phyloP scores from a whole-genome alignment of 495 filamentous ascomycete species.

The Astrocystis sublimbata region DNA sequence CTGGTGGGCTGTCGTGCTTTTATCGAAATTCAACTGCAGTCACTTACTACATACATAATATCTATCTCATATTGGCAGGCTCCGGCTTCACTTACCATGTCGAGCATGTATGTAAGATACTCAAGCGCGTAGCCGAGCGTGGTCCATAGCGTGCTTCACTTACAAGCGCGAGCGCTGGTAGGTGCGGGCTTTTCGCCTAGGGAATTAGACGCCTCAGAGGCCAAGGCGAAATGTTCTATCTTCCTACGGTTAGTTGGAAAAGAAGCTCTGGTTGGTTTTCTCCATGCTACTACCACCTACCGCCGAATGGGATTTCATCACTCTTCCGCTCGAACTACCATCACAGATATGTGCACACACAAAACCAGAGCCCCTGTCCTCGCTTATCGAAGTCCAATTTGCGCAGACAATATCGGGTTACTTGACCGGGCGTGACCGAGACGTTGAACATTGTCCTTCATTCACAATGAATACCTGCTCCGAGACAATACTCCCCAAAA shows the following conservation, averaged over 20 bases:
- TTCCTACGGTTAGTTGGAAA: no score
- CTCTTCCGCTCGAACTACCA: background rate
- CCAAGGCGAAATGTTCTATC: no score
- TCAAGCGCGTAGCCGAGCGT: constrained; percentile 2
- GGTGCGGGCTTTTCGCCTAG: constrained; percentile 18
- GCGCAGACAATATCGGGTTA: constrained; percentile 3
- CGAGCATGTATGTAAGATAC: no score
- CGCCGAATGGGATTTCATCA: constrained; percentile 4
- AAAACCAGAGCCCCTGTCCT: constrained; percentile 6
- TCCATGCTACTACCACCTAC: background rate
- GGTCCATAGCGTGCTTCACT: background rate
- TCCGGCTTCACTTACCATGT: no score
- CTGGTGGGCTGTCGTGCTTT: constrained; percentile 1
- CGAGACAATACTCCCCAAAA: background rate
- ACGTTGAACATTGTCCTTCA: background rate
- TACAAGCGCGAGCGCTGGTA: constrained; percentile 15
- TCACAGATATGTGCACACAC: background rate
- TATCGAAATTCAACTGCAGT: constrained; percentile 4
- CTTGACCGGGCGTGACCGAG: constrained; percentile 6
- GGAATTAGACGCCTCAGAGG: constrained; percentile 13
- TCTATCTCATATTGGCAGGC: no score
- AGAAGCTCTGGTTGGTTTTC: background rate
- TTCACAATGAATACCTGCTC: background rate
- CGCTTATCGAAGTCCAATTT: constrained; percentile 20
- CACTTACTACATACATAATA: no score